These are phyloP conservation scores for Pharus latifolius DNA, from an alignment of 176 grass and related monocot genomes.

Conservation along the genomic window DNA sequence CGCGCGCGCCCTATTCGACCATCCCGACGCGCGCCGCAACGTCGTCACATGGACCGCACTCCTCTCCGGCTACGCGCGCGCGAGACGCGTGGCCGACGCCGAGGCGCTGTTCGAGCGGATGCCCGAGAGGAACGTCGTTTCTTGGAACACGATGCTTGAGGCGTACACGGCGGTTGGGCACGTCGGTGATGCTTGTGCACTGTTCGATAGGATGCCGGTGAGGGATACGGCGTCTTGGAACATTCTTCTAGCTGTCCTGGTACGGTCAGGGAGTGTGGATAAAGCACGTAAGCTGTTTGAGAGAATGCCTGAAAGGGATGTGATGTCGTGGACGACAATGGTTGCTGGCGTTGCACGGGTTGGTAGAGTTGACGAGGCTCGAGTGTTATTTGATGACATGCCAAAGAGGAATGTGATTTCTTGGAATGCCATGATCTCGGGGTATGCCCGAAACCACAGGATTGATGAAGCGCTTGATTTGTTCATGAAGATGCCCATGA, in stretches of 20 bases:
- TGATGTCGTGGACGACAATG: constrained; percentile 47
- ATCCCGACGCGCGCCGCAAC: constrained; percentile 31
- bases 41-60: constrained; percentile 58
- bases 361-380: constrained; percentile 31
- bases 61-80: constrained; percentile 25
- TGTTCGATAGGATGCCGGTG: constrained; percentile 39
- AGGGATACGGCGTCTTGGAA: constrained; percentile 42
- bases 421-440: constrained; percentile 57
- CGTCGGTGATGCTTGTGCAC: background rate
- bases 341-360: constrained; percentile 28
- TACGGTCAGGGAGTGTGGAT: constrained; percentile 21
- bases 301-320: constrained; percentile 28
- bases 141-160: constrained; percentile 56
- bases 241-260: constrained; percentile 26
- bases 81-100: constrained; percentile 11
- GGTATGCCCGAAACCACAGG: constrained; percentile 24
- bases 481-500: constrained; percentile 23
- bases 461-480: constrained; percentile 29
- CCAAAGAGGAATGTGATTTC: constrained; percentile 32
- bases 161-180: constrained; percentile 9
- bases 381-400: constrained; percentile 29
- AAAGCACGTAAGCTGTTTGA: constrained; percentile 21
- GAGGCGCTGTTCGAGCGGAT: constrained; percentile 30
- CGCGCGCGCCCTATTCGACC: constrained; percentile 26
- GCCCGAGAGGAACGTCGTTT: constrained; percentile 34